A percentile compares a stretch with the other conserved stretches of the same genome.
Evolutionary conservation across 2,329 filamentous ascomycete species (phyloP).

Genomic region (Pestalotiopsis sp.): DNA sequence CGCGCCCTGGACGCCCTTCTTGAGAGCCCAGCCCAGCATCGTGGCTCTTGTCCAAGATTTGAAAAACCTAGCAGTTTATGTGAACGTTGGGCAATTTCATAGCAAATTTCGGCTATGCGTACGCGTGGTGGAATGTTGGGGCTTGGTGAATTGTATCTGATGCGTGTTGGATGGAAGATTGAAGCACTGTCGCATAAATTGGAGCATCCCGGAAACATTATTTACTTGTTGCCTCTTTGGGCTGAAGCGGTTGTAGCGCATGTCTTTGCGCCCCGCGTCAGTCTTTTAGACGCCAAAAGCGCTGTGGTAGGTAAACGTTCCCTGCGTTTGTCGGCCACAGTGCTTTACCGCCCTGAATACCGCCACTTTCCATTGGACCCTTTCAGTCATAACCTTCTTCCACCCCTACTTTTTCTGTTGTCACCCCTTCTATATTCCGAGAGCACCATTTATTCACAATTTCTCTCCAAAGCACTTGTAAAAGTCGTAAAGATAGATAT

Average conservation of each 20-base stretch:
- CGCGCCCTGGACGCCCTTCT: constrained; percentile 44
- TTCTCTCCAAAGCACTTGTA: too few relatives aligned
- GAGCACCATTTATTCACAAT: too few relatives aligned
- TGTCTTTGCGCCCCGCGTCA: background rate
- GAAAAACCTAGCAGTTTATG: background rate
- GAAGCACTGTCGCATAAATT: background rate
- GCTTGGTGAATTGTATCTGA: background rate
- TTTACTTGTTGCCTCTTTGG: constrained; percentile 13
- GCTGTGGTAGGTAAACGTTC: background rate
- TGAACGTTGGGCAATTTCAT: background rate
- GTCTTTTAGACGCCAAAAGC: too few relatives aligned
- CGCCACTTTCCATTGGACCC: constrained; percentile 3
- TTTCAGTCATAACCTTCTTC: background rate
- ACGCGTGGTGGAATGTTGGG: background rate
- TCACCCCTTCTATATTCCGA: too few relatives aligned
- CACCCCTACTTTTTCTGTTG: too few relatives aligned
- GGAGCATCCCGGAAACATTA: background rate
- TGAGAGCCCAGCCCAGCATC: constrained; percentile 66
- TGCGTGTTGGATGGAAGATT: background rate
- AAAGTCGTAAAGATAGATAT: too few relatives aligned
- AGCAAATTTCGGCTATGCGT: background rate
- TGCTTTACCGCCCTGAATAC: constrained; percentile 1
- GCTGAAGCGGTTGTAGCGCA: background rate
- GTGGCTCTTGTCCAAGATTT: constrained; percentile 14
- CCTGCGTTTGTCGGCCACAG: background rate